Evolutionary conservation across 352 stramenopile genomes (phyloP).

Genomic region (Globisporangium abappressorium): DNA sequence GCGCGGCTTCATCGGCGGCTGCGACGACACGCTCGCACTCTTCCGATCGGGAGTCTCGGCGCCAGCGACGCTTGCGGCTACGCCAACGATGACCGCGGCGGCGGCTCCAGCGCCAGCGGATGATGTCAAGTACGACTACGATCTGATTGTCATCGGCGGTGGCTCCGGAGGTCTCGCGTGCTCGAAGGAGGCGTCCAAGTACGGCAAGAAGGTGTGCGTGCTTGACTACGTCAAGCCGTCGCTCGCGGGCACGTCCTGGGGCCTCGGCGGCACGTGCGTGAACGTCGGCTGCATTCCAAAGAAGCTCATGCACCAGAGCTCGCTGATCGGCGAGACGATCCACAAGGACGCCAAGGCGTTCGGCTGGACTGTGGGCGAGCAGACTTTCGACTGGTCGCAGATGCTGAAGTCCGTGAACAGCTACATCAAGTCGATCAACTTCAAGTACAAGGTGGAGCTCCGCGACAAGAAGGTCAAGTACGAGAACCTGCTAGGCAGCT

Average conservation of each 20-base stretch:
- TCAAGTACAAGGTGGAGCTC: slow-evolving; percentile 97
- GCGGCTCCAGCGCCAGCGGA: slow-evolving; percentile 9
- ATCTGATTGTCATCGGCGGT: slow-evolving; percentile 81
- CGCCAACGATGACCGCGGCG: not conserved
- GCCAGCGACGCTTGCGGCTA: slow-evolving; percentile 9
- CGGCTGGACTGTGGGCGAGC: slow-evolving; percentile 70
- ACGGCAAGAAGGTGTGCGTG: slow-evolving; percentile 94
- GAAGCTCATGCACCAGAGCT: slow-evolving; percentile 98
- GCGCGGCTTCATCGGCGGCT: slow-evolving; percentile 60
- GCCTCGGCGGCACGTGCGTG: slow-evolving; percentile 96
- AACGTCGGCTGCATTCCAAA: slow-evolving; percentile 99
- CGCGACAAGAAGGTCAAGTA: slow-evolving; percentile 95
- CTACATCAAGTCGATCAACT: slow-evolving; percentile 98
- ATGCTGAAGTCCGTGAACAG: slow-evolving; percentile 94
- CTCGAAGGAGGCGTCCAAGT: slow-evolving; percentile 92
- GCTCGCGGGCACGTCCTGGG: slow-evolving; percentile 87
- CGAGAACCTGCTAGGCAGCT: slow-evolving; percentile 91
- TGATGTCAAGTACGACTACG: slow-evolving; percentile 66
- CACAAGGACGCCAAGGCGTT: slow-evolving; percentile 85
- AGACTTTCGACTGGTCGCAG: slow-evolving; percentile 88
- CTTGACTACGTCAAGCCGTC: slow-evolving; percentile 95
- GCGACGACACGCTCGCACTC: slow-evolving; percentile 58
- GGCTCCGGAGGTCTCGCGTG: slow-evolving; percentile 90
- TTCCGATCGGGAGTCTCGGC: slow-evolving; percentile 49
- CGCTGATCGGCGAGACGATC: slow-evolving; percentile 88